Conservation (phyloP, 352 stramenopile species). For the Hyaloperonospora arabidopsidis region DNA sequence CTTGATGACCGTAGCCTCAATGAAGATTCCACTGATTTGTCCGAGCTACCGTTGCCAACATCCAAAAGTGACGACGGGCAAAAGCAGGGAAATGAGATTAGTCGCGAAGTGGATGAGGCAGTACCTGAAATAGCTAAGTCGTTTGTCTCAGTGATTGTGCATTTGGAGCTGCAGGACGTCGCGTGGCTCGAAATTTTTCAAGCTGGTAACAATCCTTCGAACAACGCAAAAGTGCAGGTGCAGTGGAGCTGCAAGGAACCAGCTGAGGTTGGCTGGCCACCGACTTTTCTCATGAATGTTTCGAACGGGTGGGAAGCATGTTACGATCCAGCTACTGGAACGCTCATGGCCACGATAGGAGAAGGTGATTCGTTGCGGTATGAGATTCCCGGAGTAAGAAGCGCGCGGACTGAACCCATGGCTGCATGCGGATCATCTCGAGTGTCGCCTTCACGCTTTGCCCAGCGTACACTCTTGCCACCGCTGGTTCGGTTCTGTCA, state of each 20-base stretch:
- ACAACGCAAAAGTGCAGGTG: slow-evolving; percentile 17
- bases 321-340: slow-evolving; percentile 28
- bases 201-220: background rate
- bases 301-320: slow-evolving; percentile 29
- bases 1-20: slow-evolving; percentile 9
- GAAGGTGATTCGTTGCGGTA: slow-evolving; percentile 25
- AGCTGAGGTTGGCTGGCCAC: slow-evolving; percentile 31
- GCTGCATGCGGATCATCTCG: background rate
- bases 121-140: slow-evolving; percentile 6
- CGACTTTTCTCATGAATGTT: slow-evolving; percentile 34
- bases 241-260: slow-evolving; percentile 46
- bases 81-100: slow-evolving; percentile 3
- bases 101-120: slow-evolving; percentile 3
- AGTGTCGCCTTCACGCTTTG: slow-evolving; percentile 9
- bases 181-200: slow-evolving; percentile 31
- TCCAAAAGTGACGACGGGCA: slow-evolving; percentile 3
- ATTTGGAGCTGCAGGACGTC: slow-evolving; percentile 37
- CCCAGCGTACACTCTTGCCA: slow-evolving; percentile 10
- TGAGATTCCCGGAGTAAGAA: slow-evolving; percentile 17
- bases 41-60: slow-evolving; percentile 14
- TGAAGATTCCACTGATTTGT: slow-evolving; percentile 24
- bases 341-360: slow-evolving; percentile 19
- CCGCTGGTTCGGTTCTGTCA: slow-evolving; percentile 43
- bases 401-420: background rate
- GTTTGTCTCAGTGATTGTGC: slow-evolving; percentile 35